phyloP scores from a whole-genome alignment of 495 filamentous ascomycete genomes.

The Tuber brumale region DNA sequence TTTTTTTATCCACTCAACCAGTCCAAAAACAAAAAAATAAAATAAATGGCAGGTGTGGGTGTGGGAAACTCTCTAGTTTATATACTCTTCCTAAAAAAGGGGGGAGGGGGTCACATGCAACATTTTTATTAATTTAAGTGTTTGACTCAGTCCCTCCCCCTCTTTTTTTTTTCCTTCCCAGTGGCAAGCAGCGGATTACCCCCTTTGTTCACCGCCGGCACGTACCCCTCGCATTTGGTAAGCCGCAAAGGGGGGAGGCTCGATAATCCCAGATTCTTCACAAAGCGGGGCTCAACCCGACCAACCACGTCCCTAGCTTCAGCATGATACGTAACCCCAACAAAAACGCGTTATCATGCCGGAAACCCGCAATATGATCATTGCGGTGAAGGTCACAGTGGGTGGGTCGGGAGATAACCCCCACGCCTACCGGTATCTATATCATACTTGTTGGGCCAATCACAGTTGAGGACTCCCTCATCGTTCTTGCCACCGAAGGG shows the following conservation, averaged over 20 bases:
- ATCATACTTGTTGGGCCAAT: not conserved
- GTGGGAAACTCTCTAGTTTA: not conserved
- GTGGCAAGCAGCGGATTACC: not conserved
- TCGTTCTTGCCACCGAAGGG: not conserved
- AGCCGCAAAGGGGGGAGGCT: not conserved
- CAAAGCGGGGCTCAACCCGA: not conserved
- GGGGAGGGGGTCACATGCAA: conserved; percentile 6
- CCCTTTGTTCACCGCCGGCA: not conserved
- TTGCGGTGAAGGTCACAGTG: not conserved
- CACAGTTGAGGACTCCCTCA: not conserved
- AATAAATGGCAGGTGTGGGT: not conserved
- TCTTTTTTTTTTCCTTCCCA: not conserved
- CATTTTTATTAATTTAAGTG: not conserved
- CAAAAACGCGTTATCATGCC: not conserved
- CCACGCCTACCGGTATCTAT: not conserved
- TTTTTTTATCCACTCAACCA: not conserved
- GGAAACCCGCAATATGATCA: not conserved
- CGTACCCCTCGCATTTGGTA: not conserved
- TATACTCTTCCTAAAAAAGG: not conserved
- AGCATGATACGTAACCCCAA: not conserved
- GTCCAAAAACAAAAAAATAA: not conserved
- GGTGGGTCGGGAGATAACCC: not conserved
- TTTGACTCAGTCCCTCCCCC: not conserved
- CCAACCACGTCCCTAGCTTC: not conserved
- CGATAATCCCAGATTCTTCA: not conserved